These are phyloP conservation scores for Calonectria pseudoreteaudii DNA, from an alignment of 2,329 filamentous ascomycete genomes.

Conservation along the genomic window DNA sequence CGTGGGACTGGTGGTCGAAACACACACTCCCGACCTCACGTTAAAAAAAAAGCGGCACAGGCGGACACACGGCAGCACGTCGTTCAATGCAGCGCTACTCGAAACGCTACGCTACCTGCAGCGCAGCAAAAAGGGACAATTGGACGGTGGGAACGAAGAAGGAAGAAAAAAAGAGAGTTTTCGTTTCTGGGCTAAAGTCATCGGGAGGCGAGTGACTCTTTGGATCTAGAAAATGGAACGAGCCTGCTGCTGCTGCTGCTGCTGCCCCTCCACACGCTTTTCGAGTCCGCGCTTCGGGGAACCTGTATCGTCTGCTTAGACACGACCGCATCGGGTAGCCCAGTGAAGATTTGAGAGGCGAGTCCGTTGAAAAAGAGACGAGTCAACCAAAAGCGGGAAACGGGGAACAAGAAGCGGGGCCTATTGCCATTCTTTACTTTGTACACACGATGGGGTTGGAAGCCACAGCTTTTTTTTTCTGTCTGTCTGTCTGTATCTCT, in stretches of 20 bases:
- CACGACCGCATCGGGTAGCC: constrained; percentile 3
- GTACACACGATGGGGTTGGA: not conserved
- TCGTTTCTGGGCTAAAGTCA: constrained; percentile 5
- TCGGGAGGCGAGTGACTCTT: constrained; percentile 13
- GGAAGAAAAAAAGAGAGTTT: not conserved
- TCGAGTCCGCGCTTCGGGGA: constrained; percentile 13
- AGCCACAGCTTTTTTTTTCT: not conserved
- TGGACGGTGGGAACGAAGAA: not conserved
- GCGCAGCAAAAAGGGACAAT: not conserved
- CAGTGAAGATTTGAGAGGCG: not conserved
- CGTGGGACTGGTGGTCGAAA: constrained; percentile 20
- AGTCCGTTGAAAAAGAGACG: not conserved
- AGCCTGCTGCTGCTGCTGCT: constrained; percentile 12
- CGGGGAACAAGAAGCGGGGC: not conserved
- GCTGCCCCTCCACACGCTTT: constrained; percentile 17
- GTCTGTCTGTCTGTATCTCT: too few relatives aligned
- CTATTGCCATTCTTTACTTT: not conserved
- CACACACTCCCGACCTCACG: constrained; percentile 11
- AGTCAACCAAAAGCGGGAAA: constrained; percentile 1
- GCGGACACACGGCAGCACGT: not conserved
- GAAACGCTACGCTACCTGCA: constrained; percentile 10
- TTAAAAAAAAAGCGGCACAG: constrained; percentile 21
- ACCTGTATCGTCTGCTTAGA: constrained; percentile 3
- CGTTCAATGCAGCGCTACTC: constrained; percentile 17
- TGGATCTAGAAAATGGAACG: constrained; percentile 23